Percentiles rank a stretch among this genome's conserved stretches.
These are phyloP conservation scores for Spathaspora arborariae DNA, from an alignment of 805 yeast species.

Conservation along the genomic window DNA sequence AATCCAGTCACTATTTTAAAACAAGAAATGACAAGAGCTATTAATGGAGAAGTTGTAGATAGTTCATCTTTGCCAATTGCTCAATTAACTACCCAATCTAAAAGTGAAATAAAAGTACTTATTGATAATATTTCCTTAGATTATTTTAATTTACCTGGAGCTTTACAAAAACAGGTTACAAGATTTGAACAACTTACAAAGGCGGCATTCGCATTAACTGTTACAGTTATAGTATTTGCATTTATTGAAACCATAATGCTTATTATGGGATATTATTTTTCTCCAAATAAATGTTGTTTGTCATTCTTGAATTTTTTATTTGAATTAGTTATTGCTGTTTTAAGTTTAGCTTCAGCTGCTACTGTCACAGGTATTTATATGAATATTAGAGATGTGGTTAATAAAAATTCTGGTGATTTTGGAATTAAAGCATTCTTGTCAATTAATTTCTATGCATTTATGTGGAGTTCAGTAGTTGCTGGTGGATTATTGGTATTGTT, in stretches of 20 bases:
- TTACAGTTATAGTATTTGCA: constrained; percentile 28
- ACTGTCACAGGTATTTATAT: constrained; percentile 61
- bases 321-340: constrained; percentile 43
- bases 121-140: constrained; percentile 21
- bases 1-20: constrained; percentile 44
- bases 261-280: constrained; percentile 37
- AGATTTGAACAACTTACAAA: constrained; percentile 46
- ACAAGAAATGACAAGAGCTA: constrained; percentile 23
- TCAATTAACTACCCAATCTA: constrained; percentile 10
- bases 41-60: constrained; percentile 21
- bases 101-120: constrained; percentile 18
- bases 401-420: constrained; percentile 40
- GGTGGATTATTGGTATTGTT: constrained; percentile 27
- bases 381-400: constrained; percentile 48
- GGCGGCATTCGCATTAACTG: constrained; percentile 50
- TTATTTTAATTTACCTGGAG: constrained; percentile 49
- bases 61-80: constrained; percentile 19
- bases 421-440: constrained; percentile 57
- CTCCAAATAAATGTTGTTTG: constrained; percentile 42
- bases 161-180: constrained; percentile 43
- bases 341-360: constrained; percentile 47
- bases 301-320: constrained; percentile 42
- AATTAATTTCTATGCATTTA: constrained; percentile 49
- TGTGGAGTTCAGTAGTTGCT: constrained; percentile 62
- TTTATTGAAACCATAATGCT: constrained; percentile 49